These are phyloP conservation scores for Tubosaeta sp. DNA, from an alignment of 768 basidiomycete species.

Conservation along the genomic window DNA sequence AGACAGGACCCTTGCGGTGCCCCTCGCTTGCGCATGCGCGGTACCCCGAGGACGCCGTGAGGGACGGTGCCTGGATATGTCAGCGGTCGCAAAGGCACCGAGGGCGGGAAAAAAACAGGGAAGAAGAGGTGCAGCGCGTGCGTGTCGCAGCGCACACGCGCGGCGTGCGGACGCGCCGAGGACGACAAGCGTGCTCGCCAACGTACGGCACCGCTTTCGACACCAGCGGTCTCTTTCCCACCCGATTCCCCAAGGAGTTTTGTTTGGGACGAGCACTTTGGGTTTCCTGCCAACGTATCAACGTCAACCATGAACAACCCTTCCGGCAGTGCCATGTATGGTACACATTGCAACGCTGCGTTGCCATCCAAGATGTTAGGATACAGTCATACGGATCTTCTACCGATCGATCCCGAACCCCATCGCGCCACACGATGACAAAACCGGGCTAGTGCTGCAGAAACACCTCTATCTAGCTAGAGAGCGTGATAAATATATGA, in stretches of 20 bases:
- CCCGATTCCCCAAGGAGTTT: too few species aligned
- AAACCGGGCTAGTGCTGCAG: neutral
- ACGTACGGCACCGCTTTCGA: too few species aligned
- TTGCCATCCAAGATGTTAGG: neutral
- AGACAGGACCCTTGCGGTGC: neutral
- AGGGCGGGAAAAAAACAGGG: neutral
- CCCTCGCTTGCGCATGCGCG: neutral
- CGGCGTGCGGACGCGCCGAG: too few species aligned
- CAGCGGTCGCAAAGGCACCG: neutral
- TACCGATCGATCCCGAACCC: conserved; percentile 8
- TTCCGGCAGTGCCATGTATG: neutral
- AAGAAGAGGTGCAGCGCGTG: too few species aligned
- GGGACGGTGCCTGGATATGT: neutral
- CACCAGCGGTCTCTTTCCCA: too few species aligned
- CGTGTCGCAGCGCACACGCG: too few species aligned
- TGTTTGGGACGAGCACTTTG: too few species aligned
- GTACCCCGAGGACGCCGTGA: neutral
- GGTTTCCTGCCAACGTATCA: neutral
- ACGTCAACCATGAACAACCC: neutral
- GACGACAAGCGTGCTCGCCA: too few species aligned
- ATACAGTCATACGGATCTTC: neutral
- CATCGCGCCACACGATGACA: neutral
- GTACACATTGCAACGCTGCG: neutral
- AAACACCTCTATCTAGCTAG: neutral
- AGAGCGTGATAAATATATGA: conserved; percentile 19